Base-by-base conservation (phyloP, 306 rosid species). In the Pterocarpus santalinus region DNA sequence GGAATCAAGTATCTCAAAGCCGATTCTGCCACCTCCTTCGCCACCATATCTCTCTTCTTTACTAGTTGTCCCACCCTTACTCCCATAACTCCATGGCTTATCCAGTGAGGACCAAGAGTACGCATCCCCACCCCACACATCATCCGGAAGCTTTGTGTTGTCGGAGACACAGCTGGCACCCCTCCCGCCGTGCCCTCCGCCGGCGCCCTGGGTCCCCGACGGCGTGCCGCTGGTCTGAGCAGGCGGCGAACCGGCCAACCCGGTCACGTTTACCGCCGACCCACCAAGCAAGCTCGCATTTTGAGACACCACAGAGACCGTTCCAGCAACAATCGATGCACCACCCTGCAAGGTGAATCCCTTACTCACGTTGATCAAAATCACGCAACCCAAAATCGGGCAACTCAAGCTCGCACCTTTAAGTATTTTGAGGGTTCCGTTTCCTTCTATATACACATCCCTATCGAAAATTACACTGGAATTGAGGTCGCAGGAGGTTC, bases 81-180 rank as follows among this genome's bases (percentile, higher is more conserved):
- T 95, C 69, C 97, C 98, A 81, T 87, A 95, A 83, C 98, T 91
- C 80, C 72, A 83, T 0, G 98, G 97, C 84, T 82, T 52, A 35
- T 95, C 84, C 64, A 92, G 53, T 2, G 95, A 49, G 4, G 97
- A 86, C 98, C 98, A 95, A 3, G 97, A 87, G 63, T 95, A 95
- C 0, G 98, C 91, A 75, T 92, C 98, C 16, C 98, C 98, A 8
- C 98, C 98, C 97, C 97, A 95, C 36, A 92, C 89, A 89, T 95
- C 98, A 52, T 90, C 97, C 0, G 98, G 98, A 7, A 95, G 94
- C 80, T 95, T 95, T 12, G 91, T 91, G 69, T 92, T 95, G 67
- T 95, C 98, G 0, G 85, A 80, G 9, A 92, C 94, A 72, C 97
- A 95, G 32, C 61, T 55, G 35, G 99, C 98, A n/a, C 99, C 99